Evolutionary conservation across 257 asterid genomes (phyloP).

Genomic region (Handroanthus guayacan): DNA sequence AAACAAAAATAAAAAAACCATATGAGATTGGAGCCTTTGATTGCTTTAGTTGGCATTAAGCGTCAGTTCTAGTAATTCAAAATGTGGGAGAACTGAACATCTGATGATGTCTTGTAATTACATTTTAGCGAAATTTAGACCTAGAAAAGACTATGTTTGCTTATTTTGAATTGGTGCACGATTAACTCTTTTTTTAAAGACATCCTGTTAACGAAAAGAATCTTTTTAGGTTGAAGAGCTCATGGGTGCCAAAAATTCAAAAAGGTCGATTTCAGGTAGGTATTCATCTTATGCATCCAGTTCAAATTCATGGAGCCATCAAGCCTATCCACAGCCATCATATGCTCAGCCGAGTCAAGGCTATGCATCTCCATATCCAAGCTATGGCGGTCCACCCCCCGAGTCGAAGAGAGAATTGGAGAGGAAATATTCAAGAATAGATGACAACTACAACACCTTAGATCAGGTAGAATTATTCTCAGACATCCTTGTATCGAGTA

Average conservation of each 20-base stretch:
- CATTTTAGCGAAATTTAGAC: background rate
- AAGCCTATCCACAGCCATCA: slow-evolving; percentile 56
- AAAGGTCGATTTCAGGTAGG: slow-evolving; percentile 65
- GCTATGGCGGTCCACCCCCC: slow-evolving; percentile 62
- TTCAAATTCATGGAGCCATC: slow-evolving; percentile 54
- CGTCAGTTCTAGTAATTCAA: slow-evolving; percentile 5
- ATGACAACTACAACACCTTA: slow-evolving; percentile 75
- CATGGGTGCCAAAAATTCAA: slow-evolving; percentile 91
- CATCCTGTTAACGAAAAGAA: slow-evolving; percentile 10
- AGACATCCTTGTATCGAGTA: background rate
- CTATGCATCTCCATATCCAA: slow-evolving; percentile 59
- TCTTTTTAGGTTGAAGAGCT: slow-evolving; percentile 39
- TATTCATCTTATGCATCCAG: slow-evolving; percentile 76
- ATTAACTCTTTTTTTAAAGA: background rate
- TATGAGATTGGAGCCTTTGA: background rate
- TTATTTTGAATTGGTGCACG: slow-evolving; percentile 22
- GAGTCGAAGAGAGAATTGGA: slow-evolving; percentile 65
- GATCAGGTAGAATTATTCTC: slow-evolving; percentile 66
- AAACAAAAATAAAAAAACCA: background rate
- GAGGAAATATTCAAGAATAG: slow-evolving; percentile 85
- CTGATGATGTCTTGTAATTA: background rate
- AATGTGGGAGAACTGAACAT: background rate
- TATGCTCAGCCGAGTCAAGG: slow-evolving; percentile 64
- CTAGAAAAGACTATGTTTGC: background rate
- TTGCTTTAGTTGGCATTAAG: background rate